These are phyloP conservation scores for Cerioporus squamosus DNA, from an alignment of 1,284 basidiomycete genomes.

Conservation along the genomic window DNA sequence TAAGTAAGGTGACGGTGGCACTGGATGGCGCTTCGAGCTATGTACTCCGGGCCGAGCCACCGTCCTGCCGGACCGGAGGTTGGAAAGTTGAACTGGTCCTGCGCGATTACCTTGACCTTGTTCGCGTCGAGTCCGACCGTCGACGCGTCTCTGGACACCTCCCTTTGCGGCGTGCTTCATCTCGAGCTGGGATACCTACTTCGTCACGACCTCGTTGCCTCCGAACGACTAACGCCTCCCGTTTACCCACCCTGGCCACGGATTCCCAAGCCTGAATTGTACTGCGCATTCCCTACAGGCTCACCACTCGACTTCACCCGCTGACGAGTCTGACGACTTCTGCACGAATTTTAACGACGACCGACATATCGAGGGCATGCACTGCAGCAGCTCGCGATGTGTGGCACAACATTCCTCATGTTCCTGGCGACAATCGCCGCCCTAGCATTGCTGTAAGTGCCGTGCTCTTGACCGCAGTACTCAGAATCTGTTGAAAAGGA, in stretches of 20 bases:
- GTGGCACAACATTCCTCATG: constrained; percentile 22
- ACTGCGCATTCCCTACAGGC: not conserved
- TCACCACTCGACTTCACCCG: not conserved
- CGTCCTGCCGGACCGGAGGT: not conserved
- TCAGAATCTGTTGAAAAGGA: not conserved
- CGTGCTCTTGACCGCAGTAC: not conserved
- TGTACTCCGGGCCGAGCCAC: too few relatives aligned
- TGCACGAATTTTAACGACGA: not conserved
- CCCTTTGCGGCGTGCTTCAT: too few relatives aligned
- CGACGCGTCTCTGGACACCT: too few relatives aligned
- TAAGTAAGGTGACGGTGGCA: too few relatives aligned
- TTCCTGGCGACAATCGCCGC: constrained; percentile 25
- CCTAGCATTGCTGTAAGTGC: constrained; percentile 32
- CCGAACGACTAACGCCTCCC: too few relatives aligned
- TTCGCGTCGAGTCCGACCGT: too few relatives aligned
- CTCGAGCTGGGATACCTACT: too few relatives aligned
- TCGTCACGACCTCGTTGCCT: too few relatives aligned
- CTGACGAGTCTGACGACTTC: not conserved
- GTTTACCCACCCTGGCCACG: too few relatives aligned
- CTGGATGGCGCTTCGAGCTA: too few relatives aligned
- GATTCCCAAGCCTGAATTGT: too few relatives aligned
- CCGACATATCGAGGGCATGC: constrained; percentile 14
- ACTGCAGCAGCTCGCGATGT: constrained; percentile 14
- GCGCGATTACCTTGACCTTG: not conserved
- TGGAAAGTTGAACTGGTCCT: not conserved